Evolutionary conservation across 2,329 filamentous ascomycete species (phyloP), one percentile per base, ranked within the genome.

Genomic region (Beauveria sp.): DNA sequence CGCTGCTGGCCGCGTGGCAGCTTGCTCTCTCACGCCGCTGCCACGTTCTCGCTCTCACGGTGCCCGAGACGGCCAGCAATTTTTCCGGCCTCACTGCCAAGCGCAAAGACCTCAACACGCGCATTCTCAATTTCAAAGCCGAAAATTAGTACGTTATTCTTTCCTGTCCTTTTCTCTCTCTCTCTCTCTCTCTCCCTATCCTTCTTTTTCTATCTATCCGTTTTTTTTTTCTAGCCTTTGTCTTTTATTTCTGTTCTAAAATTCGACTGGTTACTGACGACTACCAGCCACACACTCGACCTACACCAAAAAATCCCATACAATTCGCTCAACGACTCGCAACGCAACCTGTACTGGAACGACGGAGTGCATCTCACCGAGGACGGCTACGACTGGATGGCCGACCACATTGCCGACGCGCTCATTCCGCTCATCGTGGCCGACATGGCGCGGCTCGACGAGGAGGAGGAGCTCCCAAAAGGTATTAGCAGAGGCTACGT

Each of bases 321-420:
- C 66, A 77, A 79, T 65, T 68, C 70, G 18, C 78, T 88, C 67
- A 68, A 76, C 2, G 71, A 77, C 8, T 68, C 74, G 0, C 77
- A 83, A 62, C 76, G 77, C 24, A 64, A 74, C 2, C 74, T 73
- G 62, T 82, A 84, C 67, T 88, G 85, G 83, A 79, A 85, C 65
- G 86, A 89, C 71, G 79, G 78, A 20, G 65, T 88, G 24, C 86
- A 89, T 72, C 75, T 88, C 10, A 82, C 80, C 0, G 71, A 75
- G 0, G 77, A 75, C 7, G 86, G 86, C 8, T 88, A 89, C 74
- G 79, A 87, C 68, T 74, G 83, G 67, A 83, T 89, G 76, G 86
- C 86, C 2, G 75, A 79, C 45, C 76, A 80, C 62, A 76, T 88
- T 55, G 85, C 80, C 52, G 76, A 80, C 26, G 77, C 74, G 34